Evolutionary conservation across 2,329 filamentous ascomycete species (phyloP), one percentile per base, ranked within the genome.

Genomic region (Diplodia seriata): DNA sequence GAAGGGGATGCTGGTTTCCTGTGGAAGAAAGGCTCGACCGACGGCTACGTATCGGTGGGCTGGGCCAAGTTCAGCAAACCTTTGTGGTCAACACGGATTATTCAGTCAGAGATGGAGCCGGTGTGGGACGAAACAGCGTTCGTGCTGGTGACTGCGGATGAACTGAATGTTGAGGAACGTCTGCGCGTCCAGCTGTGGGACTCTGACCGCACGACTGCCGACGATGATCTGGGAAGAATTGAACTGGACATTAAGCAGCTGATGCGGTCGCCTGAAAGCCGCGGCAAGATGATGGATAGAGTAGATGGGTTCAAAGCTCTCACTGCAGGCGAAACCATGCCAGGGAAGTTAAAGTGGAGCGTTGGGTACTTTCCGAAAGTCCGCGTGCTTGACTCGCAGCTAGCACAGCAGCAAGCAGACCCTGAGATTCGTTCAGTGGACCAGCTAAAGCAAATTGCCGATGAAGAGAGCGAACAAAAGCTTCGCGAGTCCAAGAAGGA

Each of bases 61-160:
- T 93, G 90, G 90, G 90, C 89, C 26, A 93, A 93, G 74, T 92
- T 92, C 74, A 90, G 90, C 64, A 91, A 90, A 73, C 87, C 87
- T 59, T 82, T 90, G 68, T 89, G 80, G 74, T 89, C 84, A 64
- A 92, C 90, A 0, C 85, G 90, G 59, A 85, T 93, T 51, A 83
- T 92, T 26, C 77, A 84, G 49, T 82, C 84, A 0, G 88, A 91
- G 56, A 89, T 91, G 81, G 81, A 90, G 36, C 91, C 91, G 0
- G 82, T 81, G 55, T 93, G 90, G 90, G 83, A 91, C 40, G 91
- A 93, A 75, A 90, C 87, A 61, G 86, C 86, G 26, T 90, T 86
- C 68, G 79, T 93, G n/a, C 80, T 91, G 1, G 89, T 93, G 1
- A 89, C 89, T 0, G 84, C 88, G 0, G 87, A 91, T 70, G 90